phyloP scores from a whole-genome alignment of 106 monocot genomes.

The Phalaenopsis equestris region DNA sequence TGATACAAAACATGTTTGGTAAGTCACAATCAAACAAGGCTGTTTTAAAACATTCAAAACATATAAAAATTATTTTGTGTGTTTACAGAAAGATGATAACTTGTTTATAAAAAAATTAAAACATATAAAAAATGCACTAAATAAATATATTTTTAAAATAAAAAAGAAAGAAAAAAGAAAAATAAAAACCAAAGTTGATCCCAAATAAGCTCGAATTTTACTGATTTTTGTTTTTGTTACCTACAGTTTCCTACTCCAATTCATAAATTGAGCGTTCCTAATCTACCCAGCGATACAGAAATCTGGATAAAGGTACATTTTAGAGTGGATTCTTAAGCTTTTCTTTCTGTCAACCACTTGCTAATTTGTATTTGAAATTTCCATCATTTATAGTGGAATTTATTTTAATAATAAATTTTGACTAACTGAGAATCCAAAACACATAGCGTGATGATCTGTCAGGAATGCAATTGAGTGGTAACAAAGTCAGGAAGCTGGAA shows the following conservation, averaged over 20 bases:
- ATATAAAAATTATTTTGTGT: too few relatives aligned
- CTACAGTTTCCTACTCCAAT: constrained; percentile 86
- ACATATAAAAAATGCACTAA: too few relatives aligned
- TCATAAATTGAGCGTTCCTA: constrained; percentile 92
- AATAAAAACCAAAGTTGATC: too few relatives aligned
- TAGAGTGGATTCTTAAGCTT: not conserved
- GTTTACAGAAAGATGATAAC: too few relatives aligned
- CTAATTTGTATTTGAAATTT: not conserved
- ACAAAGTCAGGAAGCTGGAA: constrained; percentile 94
- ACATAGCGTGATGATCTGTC: constrained; percentile 88
- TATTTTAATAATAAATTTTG: not conserved
- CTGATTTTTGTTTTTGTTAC: not conserved
- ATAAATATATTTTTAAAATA: too few relatives aligned
- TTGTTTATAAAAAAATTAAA: too few relatives aligned
- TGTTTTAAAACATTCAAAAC: too few relatives aligned
- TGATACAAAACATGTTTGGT: too few relatives aligned
- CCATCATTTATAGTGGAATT: not conserved
- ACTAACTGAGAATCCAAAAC: constrained; percentile 11
- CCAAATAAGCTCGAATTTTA: not conserved
- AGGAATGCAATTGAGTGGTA: constrained; percentile 98
- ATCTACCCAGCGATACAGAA: constrained; percentile 74
- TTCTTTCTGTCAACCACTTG: not conserved
- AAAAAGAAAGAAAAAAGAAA: too few relatives aligned
- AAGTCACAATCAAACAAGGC: too few relatives aligned
- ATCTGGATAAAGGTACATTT: constrained; percentile 86